A percentile compares a stretch with the other conserved stretches of the same genome.
phyloP scores from a whole-genome alignment of 2,329 filamentous ascomycete species.

The Epichloe uncinata region DNA sequence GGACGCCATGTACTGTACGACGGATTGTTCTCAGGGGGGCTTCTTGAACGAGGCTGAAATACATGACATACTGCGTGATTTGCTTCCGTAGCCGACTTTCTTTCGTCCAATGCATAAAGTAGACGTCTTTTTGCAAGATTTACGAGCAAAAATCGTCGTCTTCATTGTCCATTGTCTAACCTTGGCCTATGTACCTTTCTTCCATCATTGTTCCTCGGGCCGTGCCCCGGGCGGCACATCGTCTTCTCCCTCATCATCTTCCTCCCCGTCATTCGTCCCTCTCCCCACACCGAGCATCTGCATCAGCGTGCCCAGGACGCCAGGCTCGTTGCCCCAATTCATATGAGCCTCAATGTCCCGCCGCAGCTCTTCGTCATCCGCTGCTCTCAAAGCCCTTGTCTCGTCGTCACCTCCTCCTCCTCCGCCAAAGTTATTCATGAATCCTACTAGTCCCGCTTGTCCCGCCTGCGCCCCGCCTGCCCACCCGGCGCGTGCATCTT shows the following conservation, averaged over 20 bases:
- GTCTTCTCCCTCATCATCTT: no score
- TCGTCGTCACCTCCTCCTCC: slow-evolving; percentile 5
- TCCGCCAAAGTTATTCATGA: slow-evolving; percentile 1
- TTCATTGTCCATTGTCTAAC: not conserved
- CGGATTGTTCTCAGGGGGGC: no score
- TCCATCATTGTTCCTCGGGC: slow-evolving; percentile 9
- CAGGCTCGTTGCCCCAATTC: slow-evolving; percentile 13
- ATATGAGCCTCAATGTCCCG: slow-evolving; percentile 18
- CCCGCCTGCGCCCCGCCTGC: not conserved
- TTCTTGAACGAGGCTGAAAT: no score
- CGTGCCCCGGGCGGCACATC: slow-evolving; percentile 19
- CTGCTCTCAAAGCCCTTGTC: slow-evolving; percentile 11
- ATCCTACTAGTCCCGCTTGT: not conserved
- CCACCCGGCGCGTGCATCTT: no score
- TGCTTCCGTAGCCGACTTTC: no score
- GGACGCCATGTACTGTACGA: no score
- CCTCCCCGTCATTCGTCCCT: slow-evolving; percentile 2
- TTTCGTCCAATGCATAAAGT: no score
- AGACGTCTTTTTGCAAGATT: no score
- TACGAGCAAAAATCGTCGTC: not conserved
- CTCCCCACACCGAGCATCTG: slow-evolving; percentile 12
- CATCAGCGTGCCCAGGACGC: slow-evolving; percentile 15
- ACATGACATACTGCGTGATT: no score
- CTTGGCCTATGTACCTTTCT: no score
- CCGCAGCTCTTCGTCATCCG: slow-evolving; percentile 20